phyloP scores from a whole-genome alignment of 176 grass and related monocot genomes.

The Rhynchospora tenuis region DNA sequence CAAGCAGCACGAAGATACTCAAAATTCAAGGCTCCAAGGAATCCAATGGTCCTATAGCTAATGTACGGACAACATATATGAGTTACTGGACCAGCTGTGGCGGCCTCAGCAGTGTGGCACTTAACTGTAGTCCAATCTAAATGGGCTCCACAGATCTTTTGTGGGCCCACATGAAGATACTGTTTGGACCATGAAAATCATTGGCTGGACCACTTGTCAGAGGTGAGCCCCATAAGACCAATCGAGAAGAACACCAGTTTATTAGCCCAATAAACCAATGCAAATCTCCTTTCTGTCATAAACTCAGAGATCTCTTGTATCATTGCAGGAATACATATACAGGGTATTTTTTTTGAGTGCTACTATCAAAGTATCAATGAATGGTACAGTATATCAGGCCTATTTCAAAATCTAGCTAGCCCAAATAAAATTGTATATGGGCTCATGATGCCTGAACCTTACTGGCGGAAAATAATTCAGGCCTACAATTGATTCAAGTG shows the following conservation, averaged over 20 bases:
- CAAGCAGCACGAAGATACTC: neutral
- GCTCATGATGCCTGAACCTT: neutral
- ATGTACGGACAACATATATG: neutral
- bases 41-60: neutral
- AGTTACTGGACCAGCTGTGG: neutral
- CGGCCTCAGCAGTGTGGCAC: neutral
- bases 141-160: constrained; percentile 2
- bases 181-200: constrained; percentile 25
- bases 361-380: neutral
- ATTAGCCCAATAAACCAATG: neutral
- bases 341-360: neutral
- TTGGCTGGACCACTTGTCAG: constrained; percentile 17
- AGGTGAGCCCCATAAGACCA: neutral
- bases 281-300: neutral
- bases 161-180: neutral
- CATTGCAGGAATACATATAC: neutral
- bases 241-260: neutral
- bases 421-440: neutral
- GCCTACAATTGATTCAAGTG: neutral
- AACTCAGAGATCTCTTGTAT: neutral
- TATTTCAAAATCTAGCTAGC: neutral
- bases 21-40: neutral
- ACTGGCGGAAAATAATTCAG: neutral
- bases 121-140: neutral
- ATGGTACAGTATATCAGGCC: neutral